phyloP scores from a whole-genome alignment of 176 grass and related monocot species.

The Secale cereale region DNA sequence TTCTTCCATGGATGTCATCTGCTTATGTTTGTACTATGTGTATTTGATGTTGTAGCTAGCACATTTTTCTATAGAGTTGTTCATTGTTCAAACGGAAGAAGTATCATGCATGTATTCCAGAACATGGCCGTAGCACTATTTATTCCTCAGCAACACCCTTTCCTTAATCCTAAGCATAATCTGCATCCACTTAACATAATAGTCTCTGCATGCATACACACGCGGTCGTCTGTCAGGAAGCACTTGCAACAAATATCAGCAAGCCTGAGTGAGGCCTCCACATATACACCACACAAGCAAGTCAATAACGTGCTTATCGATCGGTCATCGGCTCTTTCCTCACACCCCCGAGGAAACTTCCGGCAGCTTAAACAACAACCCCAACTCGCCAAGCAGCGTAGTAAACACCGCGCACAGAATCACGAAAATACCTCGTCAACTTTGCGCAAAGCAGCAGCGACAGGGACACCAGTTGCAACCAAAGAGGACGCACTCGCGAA shows the following conservation, averaged over 20 bases:
- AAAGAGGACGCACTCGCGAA: neutral
- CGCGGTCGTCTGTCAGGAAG: neutral
- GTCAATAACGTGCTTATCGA: neutral
- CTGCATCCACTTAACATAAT: neutral
- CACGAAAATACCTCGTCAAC: neutral
- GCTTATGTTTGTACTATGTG: too few relatives aligned
- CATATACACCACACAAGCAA: neutral
- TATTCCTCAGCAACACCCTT: neutral
- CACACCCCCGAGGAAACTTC: neutral
- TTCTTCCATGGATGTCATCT: neutral
- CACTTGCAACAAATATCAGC: neutral
- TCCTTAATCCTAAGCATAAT: neutral
- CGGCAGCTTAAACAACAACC: neutral
- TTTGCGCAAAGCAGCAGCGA: neutral
- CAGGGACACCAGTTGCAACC: slow-evolving; percentile 12
- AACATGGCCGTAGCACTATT: neutral
- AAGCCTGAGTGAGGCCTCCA: neutral
- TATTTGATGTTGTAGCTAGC: too few relatives aligned
- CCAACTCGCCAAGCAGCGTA: neutral
- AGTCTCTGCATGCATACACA: neutral
- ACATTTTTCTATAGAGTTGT: too few relatives aligned
- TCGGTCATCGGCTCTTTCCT: neutral
- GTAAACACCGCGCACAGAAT: neutral
- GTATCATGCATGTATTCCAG: neutral
- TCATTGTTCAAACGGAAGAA: too few relatives aligned